Percentiles rank a stretch among this genome's conserved stretches.
Evolutionary conservation across 78 protist species (phyloP).

Genomic region (Andalucia godoyi): DNA sequence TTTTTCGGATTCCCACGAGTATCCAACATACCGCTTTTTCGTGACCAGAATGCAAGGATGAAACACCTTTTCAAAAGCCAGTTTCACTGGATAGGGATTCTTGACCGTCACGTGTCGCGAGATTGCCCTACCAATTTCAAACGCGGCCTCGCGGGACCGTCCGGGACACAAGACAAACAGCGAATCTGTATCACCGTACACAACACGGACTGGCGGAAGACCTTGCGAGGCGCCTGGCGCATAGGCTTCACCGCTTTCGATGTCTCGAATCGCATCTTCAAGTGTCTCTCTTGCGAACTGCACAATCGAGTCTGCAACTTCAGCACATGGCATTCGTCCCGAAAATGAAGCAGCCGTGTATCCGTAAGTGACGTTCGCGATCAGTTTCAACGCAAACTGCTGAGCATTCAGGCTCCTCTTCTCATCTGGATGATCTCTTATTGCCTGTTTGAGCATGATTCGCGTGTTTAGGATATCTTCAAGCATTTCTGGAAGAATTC

Average conservation of each 20-base stretch:
- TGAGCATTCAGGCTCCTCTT: conserved; percentile 61
- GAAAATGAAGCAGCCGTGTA: conserved; percentile 83
- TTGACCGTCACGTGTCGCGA: conserved; percentile 56
- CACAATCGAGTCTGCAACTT: conserved; percentile 94
- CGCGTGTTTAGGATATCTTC: conserved; percentile 87
- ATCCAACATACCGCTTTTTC: conserved; percentile 90
- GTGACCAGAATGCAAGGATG: conserved; percentile 76
- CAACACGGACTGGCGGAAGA: conserved; percentile 52
- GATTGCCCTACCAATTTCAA: conserved; percentile 59
- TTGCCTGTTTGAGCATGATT: conserved; percentile 66
- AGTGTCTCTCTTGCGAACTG: conserved; percentile 70
- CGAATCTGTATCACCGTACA: conserved; percentile 98
- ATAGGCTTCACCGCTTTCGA: conserved; percentile 28
- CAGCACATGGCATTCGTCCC: conserved; percentile 96
- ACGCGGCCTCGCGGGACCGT: conserved; percentile 50
- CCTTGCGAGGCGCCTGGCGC: not conserved
- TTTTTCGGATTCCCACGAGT: conserved; percentile 30
- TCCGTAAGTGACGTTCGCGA: conserved; percentile 97
- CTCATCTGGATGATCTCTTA: too few relatives aligned
- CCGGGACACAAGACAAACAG: conserved; percentile 74
- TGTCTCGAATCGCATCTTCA: conserved; percentile 51
- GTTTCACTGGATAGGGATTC: conserved; percentile 75
- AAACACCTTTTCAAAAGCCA: conserved; percentile 84
- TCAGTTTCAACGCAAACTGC: conserved; percentile 88
- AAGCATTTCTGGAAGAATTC: conserved; percentile 82